Conservation (phyloP, 768 basidiomycete species). For the Lentinula raphanica region DNA sequence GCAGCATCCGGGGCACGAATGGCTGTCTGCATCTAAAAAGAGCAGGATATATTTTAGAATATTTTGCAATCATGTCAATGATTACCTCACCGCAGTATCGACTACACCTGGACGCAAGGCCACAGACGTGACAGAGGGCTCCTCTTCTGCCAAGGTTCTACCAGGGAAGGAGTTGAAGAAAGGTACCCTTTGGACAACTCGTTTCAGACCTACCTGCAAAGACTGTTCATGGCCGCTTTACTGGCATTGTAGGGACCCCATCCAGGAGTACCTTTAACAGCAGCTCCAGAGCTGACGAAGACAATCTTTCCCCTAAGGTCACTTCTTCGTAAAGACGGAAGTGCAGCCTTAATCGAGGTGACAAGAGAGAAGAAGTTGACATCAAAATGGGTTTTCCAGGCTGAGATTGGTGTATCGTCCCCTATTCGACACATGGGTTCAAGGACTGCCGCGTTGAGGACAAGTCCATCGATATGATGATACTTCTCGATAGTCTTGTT, state of each 20-base stretch:
- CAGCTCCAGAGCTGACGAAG: constrained; percentile 84
- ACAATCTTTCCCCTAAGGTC: constrained; percentile 59
- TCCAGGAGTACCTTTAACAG: constrained; percentile 55
- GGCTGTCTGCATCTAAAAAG: constrained; percentile 61
- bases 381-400: constrained; percentile 74
- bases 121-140: constrained; percentile 66
- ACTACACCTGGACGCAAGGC: constrained; percentile 87
- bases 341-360: constrained; percentile 55
- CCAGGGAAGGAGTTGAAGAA: not conserved
- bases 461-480: constrained; percentile 65
- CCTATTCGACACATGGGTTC: constrained; percentile 63
- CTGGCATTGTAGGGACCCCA: constrained; percentile 83
- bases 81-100: constrained; percentile 59
- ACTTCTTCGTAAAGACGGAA: constrained; percentile 67
- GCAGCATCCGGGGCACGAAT: constrained; percentile 46
- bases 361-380: constrained; percentile 86
- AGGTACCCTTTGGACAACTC: not conserved
- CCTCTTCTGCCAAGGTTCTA: constrained; percentile 83
- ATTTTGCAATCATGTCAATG: not conserved
- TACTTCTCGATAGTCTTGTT: constrained; percentile 45
- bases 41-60: constrained; percentile 1
- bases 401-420: constrained; percentile 43
- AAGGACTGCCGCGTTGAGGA: constrained; percentile 82
- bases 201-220: constrained; percentile 54
- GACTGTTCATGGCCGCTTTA: constrained; percentile 87